phyloP scores from a whole-genome alignment of 2,329 filamentous ascomycete genomes.

The Sporothrix pseudoabietina region DNA sequence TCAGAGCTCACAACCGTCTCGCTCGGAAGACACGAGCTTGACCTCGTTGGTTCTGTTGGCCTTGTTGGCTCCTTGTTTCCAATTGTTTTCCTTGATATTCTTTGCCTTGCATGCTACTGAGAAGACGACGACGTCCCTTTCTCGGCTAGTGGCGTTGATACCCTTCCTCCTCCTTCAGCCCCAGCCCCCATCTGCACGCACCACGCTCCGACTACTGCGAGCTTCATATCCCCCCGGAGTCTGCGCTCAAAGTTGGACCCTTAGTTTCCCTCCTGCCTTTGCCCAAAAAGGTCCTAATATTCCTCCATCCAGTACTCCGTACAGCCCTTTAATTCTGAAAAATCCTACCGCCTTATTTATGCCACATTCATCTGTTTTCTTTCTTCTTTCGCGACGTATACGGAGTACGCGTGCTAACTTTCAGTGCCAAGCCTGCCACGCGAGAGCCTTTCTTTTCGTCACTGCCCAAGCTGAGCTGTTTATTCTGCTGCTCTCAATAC shows the following conservation, averaged over 20 bases:
- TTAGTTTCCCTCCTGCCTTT: not conserved
- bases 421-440: constrained; percentile 15
- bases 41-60: not conserved
- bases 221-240: constrained; percentile 2
- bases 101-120: not conserved
- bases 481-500: not conserved
- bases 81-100: not conserved
- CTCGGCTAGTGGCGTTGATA: not conserved
- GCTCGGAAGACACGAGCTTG: not conserved
- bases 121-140: not conserved
- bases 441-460: not conserved
- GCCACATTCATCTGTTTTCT: not conserved
- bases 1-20: not conserved
- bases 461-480: not conserved
- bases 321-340: not conserved
- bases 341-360: constrained; percentile 9
- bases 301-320: not conserved
- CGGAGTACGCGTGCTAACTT: constrained; percentile 23
- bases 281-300: constrained; percentile 10
- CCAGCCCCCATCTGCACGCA: constrained; percentile 1
- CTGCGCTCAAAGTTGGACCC: not conserved
- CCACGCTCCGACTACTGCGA: not conserved
- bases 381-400: not conserved
- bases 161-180: not conserved
- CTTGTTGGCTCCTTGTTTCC: not conserved